Evolutionary conservation across 106 monocot species (phyloP).

Genomic region (Dendrobium huoshanense): DNA sequence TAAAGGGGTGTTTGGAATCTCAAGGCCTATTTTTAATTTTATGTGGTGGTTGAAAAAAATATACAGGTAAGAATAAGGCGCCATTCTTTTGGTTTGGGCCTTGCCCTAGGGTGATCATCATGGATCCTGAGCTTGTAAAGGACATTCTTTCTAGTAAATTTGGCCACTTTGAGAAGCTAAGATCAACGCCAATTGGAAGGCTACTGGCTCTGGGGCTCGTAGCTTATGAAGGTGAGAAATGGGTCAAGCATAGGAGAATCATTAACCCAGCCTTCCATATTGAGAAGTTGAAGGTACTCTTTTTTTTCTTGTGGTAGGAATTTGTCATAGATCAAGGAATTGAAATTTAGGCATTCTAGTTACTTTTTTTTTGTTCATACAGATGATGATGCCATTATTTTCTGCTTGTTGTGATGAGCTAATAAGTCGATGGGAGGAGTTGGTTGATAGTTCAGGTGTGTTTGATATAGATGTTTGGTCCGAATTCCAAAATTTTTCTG

Average conservation of each 20-base stretch:
- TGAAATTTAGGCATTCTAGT: background rate
- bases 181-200: slow-evolving; percentile 3
- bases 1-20: too few relatives aligned
- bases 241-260: slow-evolving; percentile 69
- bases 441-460: slow-evolving; percentile 9
- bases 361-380: background rate
- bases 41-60: background rate
- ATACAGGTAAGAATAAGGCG: slow-evolving; percentile 50
- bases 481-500: slow-evolving; percentile 51
- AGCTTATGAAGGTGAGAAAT: slow-evolving; percentile 61
- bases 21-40: too few relatives aligned
- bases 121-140: slow-evolving; percentile 52
- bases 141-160: slow-evolving; percentile 57
- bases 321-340: background rate
- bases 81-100: slow-evolving; percentile 57
- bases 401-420: slow-evolving; percentile 26
- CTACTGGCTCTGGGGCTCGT: slow-evolving; percentile 29
- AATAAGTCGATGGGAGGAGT: slow-evolving; percentile 21
- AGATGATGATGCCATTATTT: slow-evolving; percentile 19
- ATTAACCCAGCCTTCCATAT: slow-evolving; percentile 81
- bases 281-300: slow-evolving; percentile 68
- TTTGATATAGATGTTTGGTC: slow-evolving; percentile 45
- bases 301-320: background rate
- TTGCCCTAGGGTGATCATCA: slow-evolving; percentile 42
- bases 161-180: slow-evolving; percentile 47